Evolutionary conservation across 2,329 filamentous ascomycete genomes (phyloP), one percentile per base, ranked within the genome.

Genomic region (Pyrenochaeta sp.): DNA sequence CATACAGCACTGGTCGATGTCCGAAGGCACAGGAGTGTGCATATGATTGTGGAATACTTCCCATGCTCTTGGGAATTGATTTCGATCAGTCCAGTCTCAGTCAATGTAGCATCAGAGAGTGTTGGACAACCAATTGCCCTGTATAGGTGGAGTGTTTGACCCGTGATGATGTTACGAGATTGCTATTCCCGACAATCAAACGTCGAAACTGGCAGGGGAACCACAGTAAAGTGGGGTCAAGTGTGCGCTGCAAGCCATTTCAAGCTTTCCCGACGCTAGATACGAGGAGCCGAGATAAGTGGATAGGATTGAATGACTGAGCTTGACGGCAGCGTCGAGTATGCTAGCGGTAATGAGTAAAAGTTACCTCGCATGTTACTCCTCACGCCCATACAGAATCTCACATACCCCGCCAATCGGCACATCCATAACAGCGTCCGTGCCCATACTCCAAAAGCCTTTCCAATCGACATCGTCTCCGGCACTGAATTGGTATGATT

Each of bases 361-460:
- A 30, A 11, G 56, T 63, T 61, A 66, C 63, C 41, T 31, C 57
- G 41, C 52, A 50, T 9, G 23, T 43, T 18, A 56, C n/a, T 63
- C 51, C 7, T 57, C 65, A 12, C 85, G 84, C 0, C 92, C 93
- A 75, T 98, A 99, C 18, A 99, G 74, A 30, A 99, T 87, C 79
- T 99, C 93, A 71, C 94, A 98, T 1, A 98, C 94, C 0, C 94
- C 95, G 9, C 92, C 93, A 61, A 98, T 85, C 7, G 95, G 95
- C 43, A 99, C 89, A 78, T 99, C 95, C 90, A 99, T 90, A 7
- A 98, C 95, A 1, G 92, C 95, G 81, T 99, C 95, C 0, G 95
- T 99, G 15, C 95, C 92, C 66, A 91, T 88, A 68, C 87, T 92
- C 95, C 95, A 99, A 15, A 96, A 83, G 53, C 82, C 84, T 68